A percentile compares a stretch with the other conserved stretches of the same genome.
Evolutionary conservation across 495 filamentous ascomycete species (phyloP).

Genomic region (Chaetomium cochliodes): DNA sequence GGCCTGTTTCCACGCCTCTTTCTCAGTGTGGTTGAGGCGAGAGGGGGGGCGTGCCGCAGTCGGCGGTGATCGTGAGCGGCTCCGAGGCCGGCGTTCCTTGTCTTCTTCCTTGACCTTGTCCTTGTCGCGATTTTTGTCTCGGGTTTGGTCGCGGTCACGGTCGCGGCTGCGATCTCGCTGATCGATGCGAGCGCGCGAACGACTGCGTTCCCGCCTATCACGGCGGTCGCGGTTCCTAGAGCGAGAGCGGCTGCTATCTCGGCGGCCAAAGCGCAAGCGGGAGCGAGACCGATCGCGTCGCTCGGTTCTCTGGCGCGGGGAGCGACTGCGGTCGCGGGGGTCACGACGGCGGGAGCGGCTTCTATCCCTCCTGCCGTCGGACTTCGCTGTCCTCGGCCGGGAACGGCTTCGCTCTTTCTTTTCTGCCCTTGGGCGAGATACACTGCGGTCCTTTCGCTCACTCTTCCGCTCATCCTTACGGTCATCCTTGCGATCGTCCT

Average conservation of each 20-base stretch:
- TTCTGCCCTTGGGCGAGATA: conserved; percentile 32
- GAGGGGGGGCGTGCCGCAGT: conserved; percentile 31
- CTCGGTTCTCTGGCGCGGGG: conserved; percentile 30
- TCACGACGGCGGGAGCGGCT: conserved; percentile 39
- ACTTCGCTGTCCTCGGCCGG: conserved; percentile 33
- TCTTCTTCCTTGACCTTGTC: conserved; percentile 24
- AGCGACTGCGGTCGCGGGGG: conserved; percentile 32
- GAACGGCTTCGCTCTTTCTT: conserved; percentile 37
- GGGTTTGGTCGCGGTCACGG: conserved; percentile 29
- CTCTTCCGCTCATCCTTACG: conserved; percentile 26
- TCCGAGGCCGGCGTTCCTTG: conserved; percentile 35
- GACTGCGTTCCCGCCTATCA: conserved; percentile 4
- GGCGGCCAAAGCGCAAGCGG: conserved; percentile 22
- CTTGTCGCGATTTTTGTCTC: conserved; percentile 28
- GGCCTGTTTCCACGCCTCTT: conserved; percentile 52
- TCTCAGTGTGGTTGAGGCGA: conserved; percentile 33
- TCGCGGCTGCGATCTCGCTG: conserved; percentile 38
- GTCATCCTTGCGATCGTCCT: conserved; percentile 27
- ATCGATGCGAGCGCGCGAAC: conserved; percentile 24
- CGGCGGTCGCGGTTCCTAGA: conserved; percentile 7
- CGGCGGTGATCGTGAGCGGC: conserved; percentile 40
- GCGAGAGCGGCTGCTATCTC: conserved; percentile 20
- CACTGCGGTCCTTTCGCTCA: conserved; percentile 15
- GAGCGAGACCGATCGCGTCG: conserved; percentile 33
- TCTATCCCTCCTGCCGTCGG: conserved; percentile 35